Evolutionary conservation across 1,284 basidiomycete genomes (phyloP).

Genomic region (Afroboletus lepidellus): DNA sequence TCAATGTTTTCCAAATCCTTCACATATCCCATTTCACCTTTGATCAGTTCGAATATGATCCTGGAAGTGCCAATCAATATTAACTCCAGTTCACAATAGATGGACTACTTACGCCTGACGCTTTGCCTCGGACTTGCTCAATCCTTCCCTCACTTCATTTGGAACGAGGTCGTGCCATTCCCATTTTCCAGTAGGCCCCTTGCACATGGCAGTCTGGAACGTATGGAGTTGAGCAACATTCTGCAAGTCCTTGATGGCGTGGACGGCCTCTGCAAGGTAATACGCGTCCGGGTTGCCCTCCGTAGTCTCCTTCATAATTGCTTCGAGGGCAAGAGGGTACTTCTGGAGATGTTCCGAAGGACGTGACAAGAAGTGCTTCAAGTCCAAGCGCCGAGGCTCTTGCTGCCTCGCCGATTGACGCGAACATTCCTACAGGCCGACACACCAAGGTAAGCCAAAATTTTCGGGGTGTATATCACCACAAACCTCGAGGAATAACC

Average conservation of each 20-base stretch:
- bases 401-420: conserved; percentile 63
- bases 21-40: conserved; percentile 94
- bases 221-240: conserved; percentile 76
- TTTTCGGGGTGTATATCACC: neutral
- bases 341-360: conserved; percentile 89
- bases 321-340: conserved; percentile 86
- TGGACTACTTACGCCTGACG: conserved; percentile 77
- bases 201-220: conserved; percentile 84
- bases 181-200: conserved; percentile 70
- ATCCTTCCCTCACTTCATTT: conserved; percentile 56
- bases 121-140: conserved; percentile 78
- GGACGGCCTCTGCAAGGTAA: conserved; percentile 73
- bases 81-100: neutral
- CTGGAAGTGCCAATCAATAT: conserved; percentile 38
- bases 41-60: conserved; percentile 93
- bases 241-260: conserved; percentile 76
- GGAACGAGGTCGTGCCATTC: conserved; percentile 89
- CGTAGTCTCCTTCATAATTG: conserved; percentile 79
- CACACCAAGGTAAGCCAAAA: conserved; percentile 10
- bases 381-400: conserved; percentile 76
- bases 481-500: conserved; percentile 82
- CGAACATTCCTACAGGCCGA: conserved; percentile 44
- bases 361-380: conserved; percentile 85
- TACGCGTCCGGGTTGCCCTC: conserved; percentile 78
- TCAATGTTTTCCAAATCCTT: conserved; percentile 91